Conservation (phyloP, 441 rosid genomes). For the Isatis lusitanica region DNA sequence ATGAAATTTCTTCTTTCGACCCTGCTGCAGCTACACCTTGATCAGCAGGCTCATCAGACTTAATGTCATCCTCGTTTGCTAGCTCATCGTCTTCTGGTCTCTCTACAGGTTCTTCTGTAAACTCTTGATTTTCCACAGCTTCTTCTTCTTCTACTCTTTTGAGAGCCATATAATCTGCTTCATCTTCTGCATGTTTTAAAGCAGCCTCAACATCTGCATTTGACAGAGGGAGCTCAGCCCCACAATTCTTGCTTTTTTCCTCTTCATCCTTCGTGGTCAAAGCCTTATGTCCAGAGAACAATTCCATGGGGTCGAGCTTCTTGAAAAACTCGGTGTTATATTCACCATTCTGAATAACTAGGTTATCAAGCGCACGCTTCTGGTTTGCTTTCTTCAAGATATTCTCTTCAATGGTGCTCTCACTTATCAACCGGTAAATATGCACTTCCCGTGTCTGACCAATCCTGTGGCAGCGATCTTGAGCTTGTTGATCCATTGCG, state of each 20-base stretch:
- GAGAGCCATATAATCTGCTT: slow-evolving; percentile 99
- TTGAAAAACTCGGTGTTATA: slow-evolving; percentile 98
- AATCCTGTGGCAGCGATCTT: slow-evolving; percentile 99
- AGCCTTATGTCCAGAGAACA: slow-evolving; percentile 83
- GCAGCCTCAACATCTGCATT: slow-evolving; percentile 99
- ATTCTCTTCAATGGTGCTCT: slow-evolving; percentile 98
- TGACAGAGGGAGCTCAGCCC: slow-evolving; percentile 64
- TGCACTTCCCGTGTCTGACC: slow-evolving; percentile 99
- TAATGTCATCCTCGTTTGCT: slow-evolving; percentile 81
- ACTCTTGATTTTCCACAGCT: slow-evolving; percentile 99
- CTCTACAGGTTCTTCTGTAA: slow-evolving; percentile 91
- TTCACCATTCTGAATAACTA: slow-evolving; percentile 96
- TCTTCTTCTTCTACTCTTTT: slow-evolving; percentile 99
- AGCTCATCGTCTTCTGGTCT: slow-evolving; percentile 92
- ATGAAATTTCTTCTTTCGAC: slow-evolving; percentile 43
- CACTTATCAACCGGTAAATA: slow-evolving; percentile 95
- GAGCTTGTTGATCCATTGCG: slow-evolving; percentile 99
- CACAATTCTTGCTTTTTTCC: slow-evolving; percentile 53
- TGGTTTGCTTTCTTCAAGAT: slow-evolving; percentile 98
- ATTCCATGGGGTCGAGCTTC: slow-evolving; percentile 98
- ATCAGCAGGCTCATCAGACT: slow-evolving; percentile 75
- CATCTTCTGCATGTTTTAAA: slow-evolving; percentile 95
- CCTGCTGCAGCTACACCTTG: slow-evolving; percentile 45
- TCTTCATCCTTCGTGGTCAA: slow-evolving; percentile 61
- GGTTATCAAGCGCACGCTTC: slow-evolving; percentile 98